Evolutionary conservation across 1,284 basidiomycete species (phyloP).

Genomic region (Leccinum huronense): DNA sequence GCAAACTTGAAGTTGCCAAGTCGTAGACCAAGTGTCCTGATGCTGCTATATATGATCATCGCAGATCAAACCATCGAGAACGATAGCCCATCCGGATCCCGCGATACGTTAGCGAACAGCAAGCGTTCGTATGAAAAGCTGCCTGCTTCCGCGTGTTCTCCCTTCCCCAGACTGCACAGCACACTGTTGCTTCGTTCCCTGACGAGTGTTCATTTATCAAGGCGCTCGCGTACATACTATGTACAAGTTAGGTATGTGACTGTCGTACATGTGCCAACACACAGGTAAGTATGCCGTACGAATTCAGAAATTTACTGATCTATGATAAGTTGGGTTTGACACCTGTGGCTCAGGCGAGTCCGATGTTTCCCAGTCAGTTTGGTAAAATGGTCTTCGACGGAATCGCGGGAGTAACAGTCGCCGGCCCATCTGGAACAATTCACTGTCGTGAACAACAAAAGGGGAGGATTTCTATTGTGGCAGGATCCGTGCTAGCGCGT

Average conservation of each 20-base stretch:
- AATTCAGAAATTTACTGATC: background rate
- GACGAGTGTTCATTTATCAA: background rate
- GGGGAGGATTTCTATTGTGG: conserved; percentile 5
- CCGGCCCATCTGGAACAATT: background rate
- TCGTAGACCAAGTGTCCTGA: background rate
- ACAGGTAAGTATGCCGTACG: background rate
- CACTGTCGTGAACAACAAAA: conserved; percentile 1
- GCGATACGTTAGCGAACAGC: background rate
- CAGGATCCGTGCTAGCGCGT: conserved; percentile 47
- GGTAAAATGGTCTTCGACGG: background rate
- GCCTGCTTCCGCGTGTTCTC: background rate
- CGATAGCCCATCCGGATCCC: background rate
- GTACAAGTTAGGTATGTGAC: background rate
- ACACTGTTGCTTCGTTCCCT: background rate
- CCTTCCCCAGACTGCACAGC: background rate
- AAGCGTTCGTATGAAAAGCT: background rate
- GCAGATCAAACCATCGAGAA: background rate
- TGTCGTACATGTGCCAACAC: background rate
- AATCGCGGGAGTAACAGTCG: conserved; percentile 13
- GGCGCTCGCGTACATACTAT: background rate
- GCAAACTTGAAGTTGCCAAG: background rate
- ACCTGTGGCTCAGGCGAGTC: background rate
- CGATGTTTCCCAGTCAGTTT: conserved; percentile 7
- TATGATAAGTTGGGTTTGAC: background rate
- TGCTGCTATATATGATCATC: background rate